phyloP scores from a whole-genome alignment of 805 yeast genomes.

The Limtongozyma cylindracea region DNA sequence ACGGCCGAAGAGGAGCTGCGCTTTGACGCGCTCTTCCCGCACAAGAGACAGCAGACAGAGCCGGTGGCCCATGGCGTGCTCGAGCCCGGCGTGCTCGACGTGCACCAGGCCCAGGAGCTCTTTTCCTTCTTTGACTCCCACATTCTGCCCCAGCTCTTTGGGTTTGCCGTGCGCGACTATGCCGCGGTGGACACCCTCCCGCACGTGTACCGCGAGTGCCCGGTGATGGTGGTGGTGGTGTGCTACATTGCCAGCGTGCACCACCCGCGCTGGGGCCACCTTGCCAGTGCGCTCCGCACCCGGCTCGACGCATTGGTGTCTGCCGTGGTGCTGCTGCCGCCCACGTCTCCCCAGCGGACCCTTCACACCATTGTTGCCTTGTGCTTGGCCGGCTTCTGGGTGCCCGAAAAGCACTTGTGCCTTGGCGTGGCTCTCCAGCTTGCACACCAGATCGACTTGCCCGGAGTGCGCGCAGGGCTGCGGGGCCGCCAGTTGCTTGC shows the following conservation, averaged over 20 bases:
- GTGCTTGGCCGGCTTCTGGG: constrained; percentile 45
- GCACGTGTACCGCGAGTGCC: constrained; percentile 23
- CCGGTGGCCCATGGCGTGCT: constrained; percentile 6
- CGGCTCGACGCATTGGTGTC: too few species aligned
- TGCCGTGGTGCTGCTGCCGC: constrained; percentile 12
- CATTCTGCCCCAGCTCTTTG: constrained; percentile 39
- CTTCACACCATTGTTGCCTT: constrained; percentile 38
- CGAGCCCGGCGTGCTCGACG: constrained; percentile 10
- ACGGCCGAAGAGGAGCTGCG: constrained; percentile 11
- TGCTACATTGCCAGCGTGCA: constrained; percentile 39
- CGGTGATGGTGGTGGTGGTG: constrained; percentile 33
- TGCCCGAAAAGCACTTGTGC: constrained; percentile 35
- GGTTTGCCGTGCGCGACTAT: constrained; percentile 27
- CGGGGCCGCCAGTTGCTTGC: constrained; percentile 1
- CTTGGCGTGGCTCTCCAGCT: constrained; percentile 44
- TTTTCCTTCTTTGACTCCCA: constrained; percentile 24
- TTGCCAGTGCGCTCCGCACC: constrained; percentile 10
- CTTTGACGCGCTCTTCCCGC: constrained; percentile 9
- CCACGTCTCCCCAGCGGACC: constrained; percentile 18
- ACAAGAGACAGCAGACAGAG: not conserved
- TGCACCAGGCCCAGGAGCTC: constrained; percentile 18
- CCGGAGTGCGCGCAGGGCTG: constrained; percentile 5
- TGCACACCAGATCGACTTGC: constrained; percentile 26
- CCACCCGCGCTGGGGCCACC: constrained; percentile 14
- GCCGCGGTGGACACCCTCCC: too few species aligned